A percentile compares a stretch with the other conserved stretches of the same genome.
These are phyloP conservation scores for Aspergillus niger DNA, from an alignment of 2,329 filamentous ascomycete genomes.

Conservation along the genomic window DNA sequence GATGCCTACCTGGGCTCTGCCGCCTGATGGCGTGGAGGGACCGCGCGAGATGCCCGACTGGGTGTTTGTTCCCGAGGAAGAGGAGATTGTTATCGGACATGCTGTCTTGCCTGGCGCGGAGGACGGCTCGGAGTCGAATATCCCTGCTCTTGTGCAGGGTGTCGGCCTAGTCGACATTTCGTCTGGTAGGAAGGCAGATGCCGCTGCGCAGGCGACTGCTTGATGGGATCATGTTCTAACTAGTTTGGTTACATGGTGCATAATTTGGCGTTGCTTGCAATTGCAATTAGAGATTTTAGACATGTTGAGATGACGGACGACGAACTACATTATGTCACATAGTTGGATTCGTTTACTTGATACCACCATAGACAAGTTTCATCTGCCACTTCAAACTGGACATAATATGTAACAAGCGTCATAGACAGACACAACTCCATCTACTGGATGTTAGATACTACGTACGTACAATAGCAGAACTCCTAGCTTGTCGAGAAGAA, in stretches of 20 bases:
- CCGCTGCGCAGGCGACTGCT: constrained; percentile 1
- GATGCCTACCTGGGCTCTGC: constrained; percentile 83
- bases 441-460: too few relatives aligned
- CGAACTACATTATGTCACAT: neutral
- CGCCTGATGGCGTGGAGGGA: constrained; percentile 71
- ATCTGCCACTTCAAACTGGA: neutral
- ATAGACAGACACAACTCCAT: too few relatives aligned
- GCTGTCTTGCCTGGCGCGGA: constrained; percentile 32
- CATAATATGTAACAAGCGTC: too few relatives aligned
- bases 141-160: constrained; percentile 35
- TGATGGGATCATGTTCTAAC: neutral
- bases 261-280: neutral
- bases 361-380: neutral
- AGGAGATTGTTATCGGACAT: constrained; percentile 44
- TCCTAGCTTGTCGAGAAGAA: too few relatives aligned
- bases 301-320: neutral
- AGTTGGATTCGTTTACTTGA: neutral
- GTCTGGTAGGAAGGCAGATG: constrained; percentile 17
- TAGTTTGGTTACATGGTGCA: neutral
- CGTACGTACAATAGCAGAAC: too few relatives aligned
- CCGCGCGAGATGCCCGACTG: constrained; percentile 64
- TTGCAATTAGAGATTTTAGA: neutral
- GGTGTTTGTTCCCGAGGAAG: constrained; percentile 39
- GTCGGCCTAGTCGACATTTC: constrained; percentile 40
- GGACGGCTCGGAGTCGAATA: constrained; percentile 18